phyloP scores from a whole-genome alignment of 306 rosid genomes.

The Vigna mungo region DNA sequence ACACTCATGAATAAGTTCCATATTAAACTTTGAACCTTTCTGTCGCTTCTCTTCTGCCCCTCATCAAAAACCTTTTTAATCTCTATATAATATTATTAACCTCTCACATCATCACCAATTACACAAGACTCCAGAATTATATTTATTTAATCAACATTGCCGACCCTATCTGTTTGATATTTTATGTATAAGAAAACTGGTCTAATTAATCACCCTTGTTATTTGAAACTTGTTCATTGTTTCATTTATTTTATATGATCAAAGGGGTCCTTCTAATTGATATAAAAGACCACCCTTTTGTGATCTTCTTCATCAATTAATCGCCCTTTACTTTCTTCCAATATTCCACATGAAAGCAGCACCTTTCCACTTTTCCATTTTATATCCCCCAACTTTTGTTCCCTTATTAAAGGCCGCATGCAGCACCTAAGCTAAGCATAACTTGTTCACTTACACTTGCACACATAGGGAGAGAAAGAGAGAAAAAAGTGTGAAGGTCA shows the following conservation, averaged over 20 bases:
- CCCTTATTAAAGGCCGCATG: slow-evolving; percentile 42
- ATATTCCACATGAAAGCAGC: slow-evolving; percentile 43
- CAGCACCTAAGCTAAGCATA: slow-evolving; percentile 40
- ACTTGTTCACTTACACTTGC: slow-evolving; percentile 20
- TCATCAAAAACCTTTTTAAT: slow-evolving; percentile 8
- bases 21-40: slow-evolving; percentile 36
- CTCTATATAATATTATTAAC: not conserved
- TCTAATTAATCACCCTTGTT: slow-evolving; percentile 24
- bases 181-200: not conserved
- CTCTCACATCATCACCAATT: slow-evolving; percentile 16
- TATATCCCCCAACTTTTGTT: slow-evolving; percentile 31
- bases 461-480: slow-evolving; percentile 18
- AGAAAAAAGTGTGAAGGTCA: not conserved
- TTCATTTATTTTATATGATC: slow-evolving; percentile 10
- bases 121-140: slow-evolving; percentile 37
- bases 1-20: slow-evolving; percentile 45
- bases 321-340: slow-evolving; percentile 46
- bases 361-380: slow-evolving; percentile 45
- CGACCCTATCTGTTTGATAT: slow-evolving; percentile 41
- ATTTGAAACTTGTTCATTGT: slow-evolving; percentile 2
- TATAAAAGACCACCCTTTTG: slow-evolving; percentile 48
- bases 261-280: slow-evolving; percentile 13
- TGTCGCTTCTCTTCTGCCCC: slow-evolving; percentile 14
- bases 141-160: slow-evolving; percentile 39
- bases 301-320: slow-evolving; percentile 33